phyloP scores from a whole-genome alignment of 2,329 filamentous ascomycete genomes.

The Sphaerulina vaccinii region DNA sequence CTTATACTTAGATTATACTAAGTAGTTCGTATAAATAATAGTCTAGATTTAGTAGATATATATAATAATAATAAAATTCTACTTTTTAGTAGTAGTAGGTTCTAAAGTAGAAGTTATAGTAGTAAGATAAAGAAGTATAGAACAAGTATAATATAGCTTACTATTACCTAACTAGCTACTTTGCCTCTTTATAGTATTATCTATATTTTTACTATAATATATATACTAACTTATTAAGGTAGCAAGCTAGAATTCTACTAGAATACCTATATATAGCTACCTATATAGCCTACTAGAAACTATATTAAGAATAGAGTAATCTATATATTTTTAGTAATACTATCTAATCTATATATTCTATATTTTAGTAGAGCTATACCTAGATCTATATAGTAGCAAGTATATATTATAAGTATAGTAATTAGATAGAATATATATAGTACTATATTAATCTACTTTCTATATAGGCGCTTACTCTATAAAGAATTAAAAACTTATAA shows the following conservation, averaged over 20 bases:
- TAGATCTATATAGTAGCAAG: background rate
- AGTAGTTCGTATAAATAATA: slow-evolving; percentile 2
- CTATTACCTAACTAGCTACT: background rate
- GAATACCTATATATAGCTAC: slow-evolving; percentile 3
- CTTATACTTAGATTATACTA: slow-evolving; percentile 1
- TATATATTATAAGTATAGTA: background rate
- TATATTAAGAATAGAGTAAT: background rate
- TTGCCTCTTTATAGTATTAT: slow-evolving; percentile 2
- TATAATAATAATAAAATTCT: slow-evolving; percentile 3
- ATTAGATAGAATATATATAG: background rate
- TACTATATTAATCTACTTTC: background rate
- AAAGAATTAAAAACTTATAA: slow-evolving; percentile 1
- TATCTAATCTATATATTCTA: background rate
- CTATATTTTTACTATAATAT: slow-evolving; percentile 5
- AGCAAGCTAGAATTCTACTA: slow-evolving; percentile 5
- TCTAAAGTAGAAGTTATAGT: slow-evolving; percentile 6
- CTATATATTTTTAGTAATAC: background rate
- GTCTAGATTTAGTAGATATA: slow-evolving; percentile 4
- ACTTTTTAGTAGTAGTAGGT: slow-evolving; percentile 7
- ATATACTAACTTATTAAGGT: background rate
- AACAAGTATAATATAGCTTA: slow-evolving; percentile 7
- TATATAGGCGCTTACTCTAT: background rate
- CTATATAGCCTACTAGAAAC: background rate
- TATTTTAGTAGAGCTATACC: background rate
- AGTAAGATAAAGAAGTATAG: slow-evolving; percentile 5